Conservation (phyloP, 2,329 filamentous ascomycete species). For the Botryotinia narcissicola region DNA sequence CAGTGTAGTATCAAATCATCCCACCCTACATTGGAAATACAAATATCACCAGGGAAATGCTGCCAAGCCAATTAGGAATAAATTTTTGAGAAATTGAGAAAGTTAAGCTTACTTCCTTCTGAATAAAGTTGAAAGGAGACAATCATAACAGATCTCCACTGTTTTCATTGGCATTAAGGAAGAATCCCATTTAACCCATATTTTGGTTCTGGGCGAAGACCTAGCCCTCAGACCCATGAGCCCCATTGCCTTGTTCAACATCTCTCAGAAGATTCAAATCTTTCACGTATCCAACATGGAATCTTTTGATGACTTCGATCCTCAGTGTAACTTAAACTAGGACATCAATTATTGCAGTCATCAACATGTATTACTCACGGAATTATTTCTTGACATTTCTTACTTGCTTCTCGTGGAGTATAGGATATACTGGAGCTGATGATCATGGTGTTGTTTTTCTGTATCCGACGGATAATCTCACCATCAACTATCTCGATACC, state of each 20-base stretch:
- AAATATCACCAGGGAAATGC: not conserved
- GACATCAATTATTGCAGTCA: not conserved
- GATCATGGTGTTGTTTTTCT: constrained; percentile 27
- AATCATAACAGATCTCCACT: not conserved
- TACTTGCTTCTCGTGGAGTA: constrained; percentile 4
- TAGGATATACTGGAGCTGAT: constrained; percentile 18
- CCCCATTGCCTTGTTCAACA: not conserved
- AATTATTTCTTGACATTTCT: not conserved
- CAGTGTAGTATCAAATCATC: not conserved
- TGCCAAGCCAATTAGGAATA: not conserved
- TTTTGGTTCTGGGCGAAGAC: not conserved
- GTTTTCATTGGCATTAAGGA: constrained; percentile 1
- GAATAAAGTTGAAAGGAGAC: not conserved
- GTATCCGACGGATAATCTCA: constrained; percentile 25
- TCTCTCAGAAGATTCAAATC: not conserved
- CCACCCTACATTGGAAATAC: not conserved
- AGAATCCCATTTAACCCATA: constrained; percentile 3
- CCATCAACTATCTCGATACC: constrained; percentile 28
- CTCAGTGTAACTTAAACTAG: not conserved
- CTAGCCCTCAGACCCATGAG: not conserved
- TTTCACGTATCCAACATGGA: constrained; percentile 13
- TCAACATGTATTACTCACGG: constrained; percentile 9
- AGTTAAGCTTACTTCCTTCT: not conserved
- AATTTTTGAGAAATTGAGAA: not conserved
- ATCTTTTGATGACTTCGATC: not conserved